phyloP scores from a whole-genome alignment of 2,329 filamentous ascomycete species.

The Alternaria brassicae region DNA sequence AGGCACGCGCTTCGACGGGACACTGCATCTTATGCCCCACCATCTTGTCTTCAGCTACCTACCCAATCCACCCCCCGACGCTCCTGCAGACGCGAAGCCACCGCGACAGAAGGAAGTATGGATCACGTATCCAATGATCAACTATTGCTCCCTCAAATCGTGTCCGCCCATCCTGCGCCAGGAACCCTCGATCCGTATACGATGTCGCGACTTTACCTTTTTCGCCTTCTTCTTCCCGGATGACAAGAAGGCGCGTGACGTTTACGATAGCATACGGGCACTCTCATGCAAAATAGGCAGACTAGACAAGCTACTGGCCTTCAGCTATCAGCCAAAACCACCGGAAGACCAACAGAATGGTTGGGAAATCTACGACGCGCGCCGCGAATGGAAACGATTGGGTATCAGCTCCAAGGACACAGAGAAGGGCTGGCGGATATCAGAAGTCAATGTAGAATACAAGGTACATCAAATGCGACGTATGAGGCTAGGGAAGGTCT shows the following conservation, averaged over 20 bases:
- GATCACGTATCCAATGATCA: constrained; percentile 94
- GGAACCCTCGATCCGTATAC: constrained; percentile 81
- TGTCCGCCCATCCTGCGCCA: constrained; percentile 72
- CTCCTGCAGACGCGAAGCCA: constrained; percentile 50
- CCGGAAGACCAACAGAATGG: constrained; percentile 78
- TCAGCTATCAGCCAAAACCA: constrained; percentile 78
- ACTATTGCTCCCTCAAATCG: constrained; percentile 78
- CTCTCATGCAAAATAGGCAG: constrained; percentile 82
- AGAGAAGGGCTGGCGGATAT: constrained; percentile 87
- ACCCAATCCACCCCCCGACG: constrained; percentile 50
- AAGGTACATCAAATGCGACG: constrained; percentile 51
- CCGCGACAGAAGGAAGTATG: constrained; percentile 74
- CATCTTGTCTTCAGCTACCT: constrained; percentile 70
- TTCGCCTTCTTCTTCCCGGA: constrained; percentile 87
- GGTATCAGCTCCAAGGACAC: constrained; percentile 82
- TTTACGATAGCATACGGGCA: constrained; percentile 83
- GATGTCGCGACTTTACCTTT: constrained; percentile 92
- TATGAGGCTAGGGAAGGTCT: constrained; percentile 1
- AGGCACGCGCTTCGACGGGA: constrained; percentile 64
- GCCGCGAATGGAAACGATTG: constrained; percentile 83
- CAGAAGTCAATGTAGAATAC: constrained; percentile 88
- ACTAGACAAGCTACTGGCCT: constrained; percentile 90
- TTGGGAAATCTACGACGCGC: constrained; percentile 85
- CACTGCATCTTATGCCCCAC: constrained; percentile 68
- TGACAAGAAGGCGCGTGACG: constrained; percentile 77